These are phyloP conservation scores for Tuber umbilicatum DNA, from an alignment of 495 filamentous ascomycete genomes.

Conservation along the genomic window DNA sequence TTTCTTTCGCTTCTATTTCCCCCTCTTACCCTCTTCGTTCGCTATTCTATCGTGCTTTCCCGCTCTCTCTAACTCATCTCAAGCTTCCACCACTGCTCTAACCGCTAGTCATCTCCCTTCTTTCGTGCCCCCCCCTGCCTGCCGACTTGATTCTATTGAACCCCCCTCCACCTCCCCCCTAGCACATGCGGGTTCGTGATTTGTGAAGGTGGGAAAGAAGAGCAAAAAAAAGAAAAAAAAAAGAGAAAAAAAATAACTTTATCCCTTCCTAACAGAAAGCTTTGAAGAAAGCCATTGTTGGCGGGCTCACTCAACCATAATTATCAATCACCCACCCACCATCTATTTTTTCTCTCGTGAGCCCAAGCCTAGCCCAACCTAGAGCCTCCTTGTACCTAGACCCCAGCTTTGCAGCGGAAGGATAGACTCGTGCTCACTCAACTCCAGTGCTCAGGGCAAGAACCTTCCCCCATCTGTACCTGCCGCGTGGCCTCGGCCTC, in stretches of 20 bases:
- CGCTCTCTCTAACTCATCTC: neutral
- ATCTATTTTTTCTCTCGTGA: neutral
- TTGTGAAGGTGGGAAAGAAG: constrained; percentile 1
- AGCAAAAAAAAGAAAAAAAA: neutral
- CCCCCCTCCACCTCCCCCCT: neutral
- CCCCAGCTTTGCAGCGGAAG: neutral
- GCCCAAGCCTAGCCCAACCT: neutral
- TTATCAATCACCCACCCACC: neutral
- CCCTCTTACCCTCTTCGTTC: neutral
- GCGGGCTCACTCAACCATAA: neutral
- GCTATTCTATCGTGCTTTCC: neutral
- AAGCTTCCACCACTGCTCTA: neutral
- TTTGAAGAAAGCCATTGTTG: neutral
- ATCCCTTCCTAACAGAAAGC: neutral
- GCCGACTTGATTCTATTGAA: neutral
- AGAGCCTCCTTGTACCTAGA: neutral
- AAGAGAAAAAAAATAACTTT: neutral
- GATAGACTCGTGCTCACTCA: neutral
- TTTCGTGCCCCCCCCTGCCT: neutral
- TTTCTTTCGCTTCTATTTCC: neutral
- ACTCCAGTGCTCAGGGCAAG: neutral
- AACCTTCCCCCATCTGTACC: neutral
- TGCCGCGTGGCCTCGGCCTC: neutral
- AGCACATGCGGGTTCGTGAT: neutral
- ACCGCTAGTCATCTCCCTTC: neutral